Evolutionary conservation across 352 stramenopile species (phyloP).

Genomic region (Phytophthora palmivora): DNA sequence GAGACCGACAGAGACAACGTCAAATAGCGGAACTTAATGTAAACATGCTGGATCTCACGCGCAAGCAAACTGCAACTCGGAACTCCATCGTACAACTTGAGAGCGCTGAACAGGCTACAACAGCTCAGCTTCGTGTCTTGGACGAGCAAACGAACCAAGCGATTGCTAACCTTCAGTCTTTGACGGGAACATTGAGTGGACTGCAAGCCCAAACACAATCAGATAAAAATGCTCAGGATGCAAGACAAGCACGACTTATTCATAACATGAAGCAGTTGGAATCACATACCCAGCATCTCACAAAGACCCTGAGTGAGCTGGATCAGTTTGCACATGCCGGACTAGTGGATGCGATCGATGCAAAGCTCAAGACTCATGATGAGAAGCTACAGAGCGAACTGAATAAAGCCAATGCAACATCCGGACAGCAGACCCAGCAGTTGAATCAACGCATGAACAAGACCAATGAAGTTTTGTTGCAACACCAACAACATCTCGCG

Average conservation of each 20-base stretch:
- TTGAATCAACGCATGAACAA: constrained; percentile 43
- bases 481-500: constrained; percentile 44
- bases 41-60: constrained; percentile 53
- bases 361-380: constrained; percentile 36
- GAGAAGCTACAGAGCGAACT: constrained; percentile 39
- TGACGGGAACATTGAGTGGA: constrained; percentile 27
- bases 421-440: constrained; percentile 38
- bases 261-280: constrained; percentile 41
- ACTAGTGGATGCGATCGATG: constrained; percentile 47
- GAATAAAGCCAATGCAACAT: constrained; percentile 18
- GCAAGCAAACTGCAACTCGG: constrained; percentile 52
- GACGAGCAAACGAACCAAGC: constrained; percentile 35
- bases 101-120: constrained; percentile 35
- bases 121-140: constrained; percentile 31
- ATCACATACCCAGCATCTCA: constrained; percentile 34
- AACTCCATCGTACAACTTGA: constrained; percentile 55
- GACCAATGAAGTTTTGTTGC: constrained; percentile 35
- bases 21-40: constrained; percentile 58
- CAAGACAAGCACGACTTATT: constrained; percentile 25
- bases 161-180: constrained; percentile 17
- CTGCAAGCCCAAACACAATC: constrained; percentile 29
- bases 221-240: constrained; percentile 30
- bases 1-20: constrained; percentile 53
- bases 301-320: constrained; percentile 44
- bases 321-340: constrained; percentile 53